These are phyloP conservation scores for Pueraria montana DNA, from an alignment of 306 rosid genomes.

Conservation along the genomic window DNA sequence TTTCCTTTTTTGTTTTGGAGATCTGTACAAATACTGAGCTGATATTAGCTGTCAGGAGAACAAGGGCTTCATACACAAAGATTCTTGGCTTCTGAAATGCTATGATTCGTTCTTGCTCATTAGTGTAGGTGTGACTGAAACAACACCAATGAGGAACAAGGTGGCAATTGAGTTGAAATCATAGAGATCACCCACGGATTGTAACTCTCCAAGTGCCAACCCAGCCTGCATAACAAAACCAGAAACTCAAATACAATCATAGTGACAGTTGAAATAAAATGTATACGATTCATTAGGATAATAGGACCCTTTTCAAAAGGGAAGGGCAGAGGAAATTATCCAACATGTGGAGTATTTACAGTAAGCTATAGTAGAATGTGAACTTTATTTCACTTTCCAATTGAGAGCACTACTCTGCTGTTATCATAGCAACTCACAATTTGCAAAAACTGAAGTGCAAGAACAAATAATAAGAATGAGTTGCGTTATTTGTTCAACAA, in stretches of 20 bases:
- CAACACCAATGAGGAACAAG: constrained; percentile 81
- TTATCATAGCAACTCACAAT: not conserved
- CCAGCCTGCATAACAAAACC: constrained; percentile 76
- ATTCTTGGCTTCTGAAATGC: constrained; percentile 45
- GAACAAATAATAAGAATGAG: not conserved
- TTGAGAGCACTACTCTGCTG: not conserved
- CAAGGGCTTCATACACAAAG: constrained; percentile 44
- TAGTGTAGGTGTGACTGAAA: constrained; percentile 84
- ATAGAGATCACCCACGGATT: constrained; percentile 85
- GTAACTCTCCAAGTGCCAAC: constrained; percentile 89
- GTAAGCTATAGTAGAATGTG: not conserved
- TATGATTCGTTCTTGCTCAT: constrained; percentile 75
- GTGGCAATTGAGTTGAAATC: constrained; percentile 97
- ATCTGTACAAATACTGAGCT: constrained; percentile 51
- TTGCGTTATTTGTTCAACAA: not conserved
- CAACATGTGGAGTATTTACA: constrained; percentile 10
- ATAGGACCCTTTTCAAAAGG: no score
- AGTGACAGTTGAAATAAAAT: not conserved
- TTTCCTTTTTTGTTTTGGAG: not conserved
- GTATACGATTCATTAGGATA: not conserved
- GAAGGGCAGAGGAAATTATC: not conserved
- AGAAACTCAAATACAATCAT: not conserved
- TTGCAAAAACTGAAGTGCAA: constrained; percentile 24
- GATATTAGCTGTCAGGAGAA: constrained; percentile 46
- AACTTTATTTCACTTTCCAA: constrained; percentile 18